Conservation (phyloP, 108 stramenopile genomes). For the Nitzschia sp. region DNA sequence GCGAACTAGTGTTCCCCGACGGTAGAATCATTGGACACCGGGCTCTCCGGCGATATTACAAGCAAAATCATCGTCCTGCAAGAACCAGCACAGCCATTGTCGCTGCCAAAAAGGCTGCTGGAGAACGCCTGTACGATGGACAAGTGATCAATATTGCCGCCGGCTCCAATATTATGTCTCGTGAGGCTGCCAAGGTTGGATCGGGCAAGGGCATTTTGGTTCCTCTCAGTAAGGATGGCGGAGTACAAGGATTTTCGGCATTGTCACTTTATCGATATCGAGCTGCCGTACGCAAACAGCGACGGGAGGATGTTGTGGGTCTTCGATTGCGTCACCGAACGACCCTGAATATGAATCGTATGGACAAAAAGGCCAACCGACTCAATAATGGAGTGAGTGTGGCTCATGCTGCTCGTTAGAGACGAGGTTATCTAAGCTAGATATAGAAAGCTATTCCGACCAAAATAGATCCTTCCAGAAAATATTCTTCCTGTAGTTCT, state of each 20-base stretch:
- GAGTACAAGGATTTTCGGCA: slow-evolving; percentile 59
- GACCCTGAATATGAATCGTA: slow-evolving; percentile 69
- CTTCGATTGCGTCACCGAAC: slow-evolving; percentile 53
- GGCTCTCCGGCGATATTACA: slow-evolving; percentile 77
- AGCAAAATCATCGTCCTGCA: slow-evolving; percentile 64
- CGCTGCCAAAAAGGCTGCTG: slow-evolving; percentile 72
- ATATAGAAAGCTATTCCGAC: not conserved
- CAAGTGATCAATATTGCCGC: slow-evolving; percentile 56
- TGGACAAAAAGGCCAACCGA: slow-evolving; percentile 89
- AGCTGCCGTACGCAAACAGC: slow-evolving; percentile 82
- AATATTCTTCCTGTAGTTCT: no score
- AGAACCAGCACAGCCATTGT: slow-evolving; percentile 52
- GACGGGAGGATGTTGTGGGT: slow-evolving; percentile 63
- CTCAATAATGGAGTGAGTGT: slow-evolving; percentile 79
- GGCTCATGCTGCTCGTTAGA: slow-evolving; percentile 72
- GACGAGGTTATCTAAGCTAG: no score
- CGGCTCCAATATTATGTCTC: slow-evolving; percentile 15
- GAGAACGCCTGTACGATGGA: slow-evolving; percentile 76
- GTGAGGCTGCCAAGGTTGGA: slow-evolving; percentile 26
- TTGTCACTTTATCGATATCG: slow-evolving; percentile 84
- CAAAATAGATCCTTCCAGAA: no score
- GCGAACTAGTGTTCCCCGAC: slow-evolving; percentile 86
- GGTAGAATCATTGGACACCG: slow-evolving; percentile 90
- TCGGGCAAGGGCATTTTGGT: slow-evolving; percentile 72
- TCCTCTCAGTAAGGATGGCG: slow-evolving; percentile 24